Evolutionary conservation across 192 early-diverging fungal genomes (phyloP).

Genomic region (Backusella circina): DNA sequence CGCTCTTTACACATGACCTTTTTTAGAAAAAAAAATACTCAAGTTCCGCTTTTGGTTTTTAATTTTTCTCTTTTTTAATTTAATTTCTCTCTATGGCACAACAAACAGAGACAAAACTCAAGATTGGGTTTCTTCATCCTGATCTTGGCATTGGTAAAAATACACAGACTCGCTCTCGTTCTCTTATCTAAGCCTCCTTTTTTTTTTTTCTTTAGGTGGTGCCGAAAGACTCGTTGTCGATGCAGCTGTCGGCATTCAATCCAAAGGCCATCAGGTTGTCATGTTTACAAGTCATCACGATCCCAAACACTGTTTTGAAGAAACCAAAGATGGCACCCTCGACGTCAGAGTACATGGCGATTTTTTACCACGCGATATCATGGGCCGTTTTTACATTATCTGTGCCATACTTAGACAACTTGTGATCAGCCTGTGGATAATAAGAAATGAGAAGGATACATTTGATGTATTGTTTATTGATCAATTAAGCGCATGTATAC

Average conservation of each 20-base stretch:
- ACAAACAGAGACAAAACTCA: conserved; percentile 23
- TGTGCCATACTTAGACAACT: conserved; percentile 81
- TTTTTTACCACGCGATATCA: conserved; percentile 66
- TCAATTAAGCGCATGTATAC: conserved; percentile 82
- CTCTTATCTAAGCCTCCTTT: not conserved
- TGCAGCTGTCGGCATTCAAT: conserved; percentile 77
- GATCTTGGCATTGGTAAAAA: conserved; percentile 85
- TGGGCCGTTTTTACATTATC: conserved; percentile 73
- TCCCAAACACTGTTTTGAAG: conserved; percentile 82
- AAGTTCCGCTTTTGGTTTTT: not conserved
- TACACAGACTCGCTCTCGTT: not conserved
- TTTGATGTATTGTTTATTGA: conserved; percentile 85
- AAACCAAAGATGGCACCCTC: conserved; percentile 87
- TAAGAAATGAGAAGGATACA: conserved; percentile 36
- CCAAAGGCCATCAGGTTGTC: conserved; percentile 71
- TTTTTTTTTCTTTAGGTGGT: conserved; percentile 54
- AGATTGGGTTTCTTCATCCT: conserved; percentile 86
- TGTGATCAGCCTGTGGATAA: conserved; percentile 56
- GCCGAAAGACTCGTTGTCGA: conserved; percentile 95
- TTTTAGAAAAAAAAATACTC: not conserved
- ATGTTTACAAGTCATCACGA: conserved; percentile 94
- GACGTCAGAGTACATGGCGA: conserved; percentile 69
- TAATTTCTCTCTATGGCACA: not conserved
- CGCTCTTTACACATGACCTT: not conserved
- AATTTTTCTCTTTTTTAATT: not conserved